phyloP scores from a whole-genome alignment of 2,329 filamentous ascomycete species.

The Aspergillus glaucus region DNA sequence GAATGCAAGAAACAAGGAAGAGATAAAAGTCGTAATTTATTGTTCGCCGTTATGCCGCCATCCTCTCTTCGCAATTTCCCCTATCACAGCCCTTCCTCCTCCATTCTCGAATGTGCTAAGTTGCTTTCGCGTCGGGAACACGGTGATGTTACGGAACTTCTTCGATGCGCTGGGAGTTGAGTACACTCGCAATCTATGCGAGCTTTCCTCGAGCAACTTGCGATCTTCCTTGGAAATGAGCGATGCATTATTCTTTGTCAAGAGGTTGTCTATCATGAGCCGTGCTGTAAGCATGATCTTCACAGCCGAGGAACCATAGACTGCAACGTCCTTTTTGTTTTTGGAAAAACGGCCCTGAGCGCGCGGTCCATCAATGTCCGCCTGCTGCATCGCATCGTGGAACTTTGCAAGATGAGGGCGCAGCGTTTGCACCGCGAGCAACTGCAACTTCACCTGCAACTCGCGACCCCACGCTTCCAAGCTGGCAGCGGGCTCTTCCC shows the following conservation, averaged over 20 bases:
- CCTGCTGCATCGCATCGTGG: slow-evolving; percentile 21
- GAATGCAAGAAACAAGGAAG: neutral
- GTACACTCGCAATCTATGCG: slow-evolving; percentile 24
- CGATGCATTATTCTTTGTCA: slow-evolving; percentile 18
- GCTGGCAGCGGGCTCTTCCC: slow-evolving; percentile 7
- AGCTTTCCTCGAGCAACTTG: slow-evolving; percentile 16
- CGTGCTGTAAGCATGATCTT: slow-evolving; percentile 22
- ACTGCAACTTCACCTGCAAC: slow-evolving; percentile 20
- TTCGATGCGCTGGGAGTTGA: slow-evolving; percentile 17
- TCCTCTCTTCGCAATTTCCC: neutral
- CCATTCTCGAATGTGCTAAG: slow-evolving; percentile 12
- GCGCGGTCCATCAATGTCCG: slow-evolving; percentile 1
- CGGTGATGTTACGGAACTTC: slow-evolving; percentile 6
- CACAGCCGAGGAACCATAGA: slow-evolving; percentile 17
- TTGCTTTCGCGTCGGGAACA: slow-evolving; percentile 21
- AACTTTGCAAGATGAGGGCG: slow-evolving; percentile 24
- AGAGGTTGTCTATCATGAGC: slow-evolving; percentile 30
- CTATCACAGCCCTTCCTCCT: neutral
- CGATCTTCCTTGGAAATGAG: slow-evolving; percentile 20
- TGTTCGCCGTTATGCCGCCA: neutral
- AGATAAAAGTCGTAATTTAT: neutral
- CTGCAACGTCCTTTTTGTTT: slow-evolving; percentile 15
- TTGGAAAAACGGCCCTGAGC: slow-evolving; percentile 3
- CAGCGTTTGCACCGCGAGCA: slow-evolving; percentile 16
- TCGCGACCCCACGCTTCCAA: slow-evolving; percentile 20